A percentile compares a stretch with the other conserved stretches of the same genome.
phyloP scores from a whole-genome alignment of 2,329 filamentous ascomycete species.

The Penicillium sp. region DNA sequence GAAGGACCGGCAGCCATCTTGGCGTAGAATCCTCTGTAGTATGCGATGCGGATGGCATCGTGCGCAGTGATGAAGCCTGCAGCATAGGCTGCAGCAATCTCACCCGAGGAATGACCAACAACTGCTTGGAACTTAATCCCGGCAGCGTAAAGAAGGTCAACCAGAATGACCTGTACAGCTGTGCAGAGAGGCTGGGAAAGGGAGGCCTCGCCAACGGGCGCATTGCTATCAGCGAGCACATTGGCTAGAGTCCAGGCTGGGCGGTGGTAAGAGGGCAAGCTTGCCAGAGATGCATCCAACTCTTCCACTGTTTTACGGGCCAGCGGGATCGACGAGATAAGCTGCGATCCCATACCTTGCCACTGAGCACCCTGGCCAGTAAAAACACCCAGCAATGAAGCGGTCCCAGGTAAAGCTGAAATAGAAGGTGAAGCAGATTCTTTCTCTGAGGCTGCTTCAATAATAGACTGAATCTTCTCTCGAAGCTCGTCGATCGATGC shows the following conservation, averaged over 20 bases:
- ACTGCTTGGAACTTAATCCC: constrained; percentile 10
- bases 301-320: constrained; percentile 5
- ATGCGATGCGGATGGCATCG: constrained; percentile 18
- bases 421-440: too few relatives aligned
- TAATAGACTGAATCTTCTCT: too few relatives aligned
- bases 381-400: constrained; percentile 20
- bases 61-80: constrained; percentile 4
- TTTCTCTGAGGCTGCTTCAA: too few relatives aligned
- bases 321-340: neutral
- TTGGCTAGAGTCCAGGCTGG: constrained; percentile 11
- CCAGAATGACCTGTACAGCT: constrained; percentile 18
- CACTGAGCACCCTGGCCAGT: constrained; percentile 25
- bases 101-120: constrained; percentile 23
- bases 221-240: constrained; percentile 4
- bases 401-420: too few relatives aligned
- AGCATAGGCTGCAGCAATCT: constrained; percentile 23
- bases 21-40: constrained; percentile 15
- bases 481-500: too few relatives aligned
- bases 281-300: constrained; percentile 1
- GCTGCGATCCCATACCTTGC: constrained; percentile 12
- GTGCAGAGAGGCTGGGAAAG: constrained; percentile 19
- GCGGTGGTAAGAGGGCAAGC: neutral
- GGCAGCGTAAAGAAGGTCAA: constrained; percentile 8
- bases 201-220: neutral
- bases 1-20: neutral